Conservation (phyloP, 805 yeast genomes). For the Wickerhamomyces strasburgensis region DNA sequence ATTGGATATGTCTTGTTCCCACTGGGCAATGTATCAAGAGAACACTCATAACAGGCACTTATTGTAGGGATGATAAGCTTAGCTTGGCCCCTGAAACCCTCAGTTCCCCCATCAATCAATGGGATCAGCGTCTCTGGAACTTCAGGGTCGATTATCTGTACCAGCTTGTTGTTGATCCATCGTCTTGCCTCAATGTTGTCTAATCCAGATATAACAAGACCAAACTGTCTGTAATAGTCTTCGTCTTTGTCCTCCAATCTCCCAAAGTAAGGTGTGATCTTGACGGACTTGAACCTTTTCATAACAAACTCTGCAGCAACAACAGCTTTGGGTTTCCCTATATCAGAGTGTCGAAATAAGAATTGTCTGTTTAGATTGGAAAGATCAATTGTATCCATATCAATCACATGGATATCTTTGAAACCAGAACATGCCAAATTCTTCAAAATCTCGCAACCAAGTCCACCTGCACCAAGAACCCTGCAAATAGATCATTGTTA, state of each 20-base stretch:
- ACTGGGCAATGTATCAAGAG: conserved; percentile 69
- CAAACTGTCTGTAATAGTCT: conserved; percentile 62
- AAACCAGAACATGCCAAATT: conserved; percentile 69
- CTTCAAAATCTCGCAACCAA: conserved; percentile 87
- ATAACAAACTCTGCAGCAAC: conserved; percentile 67
- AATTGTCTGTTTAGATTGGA: conserved; percentile 91
- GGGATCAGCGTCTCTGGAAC: conserved; percentile 50
- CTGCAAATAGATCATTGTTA: conserved; percentile 12
- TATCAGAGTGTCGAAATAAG: conserved; percentile 73
- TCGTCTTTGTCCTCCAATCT: conserved; percentile 60
- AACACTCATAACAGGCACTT: conserved; percentile 91
- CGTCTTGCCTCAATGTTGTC: conserved; percentile 88
- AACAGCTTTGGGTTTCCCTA: conserved; percentile 74
- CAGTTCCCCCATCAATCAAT: conserved; percentile 91
- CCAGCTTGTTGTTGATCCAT: conserved; percentile 74
- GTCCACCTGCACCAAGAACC: conserved; percentile 91
- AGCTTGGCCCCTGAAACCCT: conserved; percentile 88
- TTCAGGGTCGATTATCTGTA: conserved; percentile 54
- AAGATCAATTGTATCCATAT: conserved; percentile 87
- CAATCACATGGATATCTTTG: conserved; percentile 79
- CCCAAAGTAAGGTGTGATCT: conserved; percentile 55
- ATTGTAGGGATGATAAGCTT: conserved; percentile 81
- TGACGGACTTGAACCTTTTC: conserved; percentile 39
- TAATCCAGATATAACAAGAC: conserved; percentile 76
- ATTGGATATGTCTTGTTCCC: conserved; percentile 68